Base-by-base conservation (phyloP, 805 yeast genomes). In the Cyberlindnera mrakii region DNA sequence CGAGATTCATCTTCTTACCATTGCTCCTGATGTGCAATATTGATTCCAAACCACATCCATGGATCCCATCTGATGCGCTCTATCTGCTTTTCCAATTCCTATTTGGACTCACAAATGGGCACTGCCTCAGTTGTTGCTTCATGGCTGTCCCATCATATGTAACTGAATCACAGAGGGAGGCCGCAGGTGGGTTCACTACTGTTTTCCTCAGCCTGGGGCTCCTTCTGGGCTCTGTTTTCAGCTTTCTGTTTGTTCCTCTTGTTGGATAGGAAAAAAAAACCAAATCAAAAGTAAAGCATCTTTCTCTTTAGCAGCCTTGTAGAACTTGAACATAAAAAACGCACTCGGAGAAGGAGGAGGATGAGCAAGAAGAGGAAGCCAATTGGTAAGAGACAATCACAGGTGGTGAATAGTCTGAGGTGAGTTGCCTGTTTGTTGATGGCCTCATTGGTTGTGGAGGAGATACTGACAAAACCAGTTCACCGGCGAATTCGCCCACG, bases 121-220 rank as follows among this genome's bases (percentile, higher is more conserved):
- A 89, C 53, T 68, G 85, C 25, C 74, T 85, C 41, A 82, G 95
- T 6, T 75, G 87, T 23, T 75, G 87, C 44, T 87, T 91, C 64
- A 85, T 87, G 84, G 73, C 72, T 37, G 84, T 88, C 3, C 81
- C 85, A 0, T 67, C 71, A 15, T 73, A 70, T 44, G 82, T 77
- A 29, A 70, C 72, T 1, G 86, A 79, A 30, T 72, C 73, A 17
- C 91, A 87, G 55, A 80, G 79, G 59, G 87, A 86, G 46, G 96
- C 96, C 0, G 96, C 98, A 1, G 96, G 96, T 36, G 97, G 97
- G 3, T 85, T 90, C 59, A 82, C 96, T 36, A 80, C 88, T 1
- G 78, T 90, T 18, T 79, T 87, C 51, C 74, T 90, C 40, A 80
- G 90, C 43, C 57, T 79, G 10, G 96, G 96, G 0, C 71, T 91